Evolutionary conservation across 805 yeast species (phyloP).

Genomic region (Dipodascus albidus): DNA sequence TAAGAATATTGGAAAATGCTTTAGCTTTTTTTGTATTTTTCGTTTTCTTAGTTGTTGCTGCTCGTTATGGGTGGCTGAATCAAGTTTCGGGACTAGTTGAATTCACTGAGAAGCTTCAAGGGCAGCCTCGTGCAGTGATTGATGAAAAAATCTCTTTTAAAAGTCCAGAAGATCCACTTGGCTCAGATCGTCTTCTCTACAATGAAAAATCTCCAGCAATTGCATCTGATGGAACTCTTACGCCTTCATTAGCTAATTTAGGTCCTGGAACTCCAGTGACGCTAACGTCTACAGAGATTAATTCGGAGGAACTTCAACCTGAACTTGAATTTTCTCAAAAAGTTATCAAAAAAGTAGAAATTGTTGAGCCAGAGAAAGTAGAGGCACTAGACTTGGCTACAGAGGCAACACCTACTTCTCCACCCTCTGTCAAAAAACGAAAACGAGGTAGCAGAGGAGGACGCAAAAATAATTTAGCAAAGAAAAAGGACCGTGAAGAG

Average conservation of each 20-base stretch:
- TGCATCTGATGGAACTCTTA: too few species aligned
- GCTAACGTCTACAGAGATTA: too few species aligned
- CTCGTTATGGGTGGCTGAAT: slow-evolving; percentile 10
- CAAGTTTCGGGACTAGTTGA: slow-evolving; percentile 8
- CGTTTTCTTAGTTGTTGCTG: slow-evolving; percentile 4
- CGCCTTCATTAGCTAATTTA: too few species aligned
- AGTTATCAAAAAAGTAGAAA: slow-evolving; percentile 5
- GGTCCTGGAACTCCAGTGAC: too few species aligned
- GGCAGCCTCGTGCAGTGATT: slow-evolving; percentile 1
- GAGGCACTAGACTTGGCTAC: slow-evolving; percentile 14
- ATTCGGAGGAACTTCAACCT: neutral
- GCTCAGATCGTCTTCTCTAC: neutral
- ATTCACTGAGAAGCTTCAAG: slow-evolving; percentile 1
- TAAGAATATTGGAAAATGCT: neutral
- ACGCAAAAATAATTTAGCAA: slow-evolving; percentile 31
- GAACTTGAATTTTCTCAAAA: neutral
- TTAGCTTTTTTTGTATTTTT: neutral
- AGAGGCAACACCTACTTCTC: slow-evolving; percentile 5
- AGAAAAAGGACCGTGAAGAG: neutral
- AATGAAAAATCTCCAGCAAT: neutral
- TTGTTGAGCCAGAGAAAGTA: slow-evolving; percentile 7
- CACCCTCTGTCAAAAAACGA: slow-evolving; percentile 37
- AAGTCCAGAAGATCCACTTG: slow-evolving; percentile 1
- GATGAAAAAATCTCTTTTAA: neutral
- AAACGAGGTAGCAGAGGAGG: slow-evolving; percentile 87